Base-by-base conservation (phyloP, 257 asterid species). In the Nicotiana undulata region DNA sequence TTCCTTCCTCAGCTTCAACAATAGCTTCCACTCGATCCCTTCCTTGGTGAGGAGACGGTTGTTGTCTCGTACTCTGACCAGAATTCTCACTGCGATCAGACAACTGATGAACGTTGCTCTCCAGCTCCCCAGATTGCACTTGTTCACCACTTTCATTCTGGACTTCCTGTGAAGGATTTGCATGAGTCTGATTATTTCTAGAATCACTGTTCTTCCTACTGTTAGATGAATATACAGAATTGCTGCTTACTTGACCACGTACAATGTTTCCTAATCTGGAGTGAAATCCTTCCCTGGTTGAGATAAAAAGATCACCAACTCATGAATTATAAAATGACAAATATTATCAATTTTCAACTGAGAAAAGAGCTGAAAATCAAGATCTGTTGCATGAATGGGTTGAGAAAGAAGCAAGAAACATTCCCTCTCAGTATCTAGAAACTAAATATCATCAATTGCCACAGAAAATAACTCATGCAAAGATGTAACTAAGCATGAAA, bases 221-320 rank as follows among this genome's bases (percentile, higher is more conserved):
- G 79, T 81, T 66, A 76, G 89, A 79, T 72, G 91, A 81, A 77
- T 84, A 81, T 86, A 89, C 94, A 28, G 88, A 84, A 81, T 85
- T 87, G 88, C 91, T 89, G 91, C 92, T 93, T 85, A 82, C 97
- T 86, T 91, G 98, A 65, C 92, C 97, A 79, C 88, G 93, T 28
- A 87, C 94, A 79, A 89, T 85, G 84, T 85, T 92, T 83, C 90
- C 99, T 89, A 90, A 82, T 85, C 97, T 91, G 85, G 90, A 93
- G 84, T 93, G 93, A 85, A 94, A 92, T 81, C 98, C 98, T 80
- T 92, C 98, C 91, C 98, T 93, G 91, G 66, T 85, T 66, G 74
- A 80, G 83, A 86, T 24, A 85, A 40, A 80, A 78, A 79, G 32
- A n/a, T 16, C 63, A 37, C 68, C 74, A 53, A 84, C 66, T 44